Conservation (phyloP, 805 yeast genomes). For the Wickerhamiella kurtzmanii region DNA sequence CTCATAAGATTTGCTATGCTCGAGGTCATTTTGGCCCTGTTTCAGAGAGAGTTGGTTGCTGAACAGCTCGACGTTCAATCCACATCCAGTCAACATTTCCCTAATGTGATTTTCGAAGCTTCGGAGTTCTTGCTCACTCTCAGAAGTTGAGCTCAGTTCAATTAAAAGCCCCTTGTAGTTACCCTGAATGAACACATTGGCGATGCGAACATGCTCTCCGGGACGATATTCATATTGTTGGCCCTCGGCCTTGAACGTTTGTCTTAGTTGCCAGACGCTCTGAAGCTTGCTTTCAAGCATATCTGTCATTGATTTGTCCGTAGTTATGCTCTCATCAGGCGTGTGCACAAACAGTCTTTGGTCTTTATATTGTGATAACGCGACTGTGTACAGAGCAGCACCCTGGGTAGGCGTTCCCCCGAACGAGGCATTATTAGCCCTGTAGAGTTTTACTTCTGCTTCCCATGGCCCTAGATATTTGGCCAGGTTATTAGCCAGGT, state of each 20-base stretch:
- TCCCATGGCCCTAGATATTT: slow-evolving; percentile 50
- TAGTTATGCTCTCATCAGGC: slow-evolving; percentile 16
- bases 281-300: slow-evolving; percentile 46
- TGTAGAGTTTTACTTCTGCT: slow-evolving; percentile 52
- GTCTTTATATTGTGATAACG: slow-evolving; percentile 19
- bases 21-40: neutral
- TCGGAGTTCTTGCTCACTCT: slow-evolving; percentile 24
- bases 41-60: neutral
- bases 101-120: slow-evolving; percentile 10
- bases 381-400: slow-evolving; percentile 22
- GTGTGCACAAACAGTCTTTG: slow-evolving; percentile 22
- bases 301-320: slow-evolving; percentile 42
- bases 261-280: slow-evolving; percentile 57
- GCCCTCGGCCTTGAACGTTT: slow-evolving; percentile 63
- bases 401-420: slow-evolving; percentile 9
- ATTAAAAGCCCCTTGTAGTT: slow-evolving; percentile 56
- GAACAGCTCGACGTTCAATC: neutral
- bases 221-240: slow-evolving; percentile 39
- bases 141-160: slow-evolving; percentile 23
- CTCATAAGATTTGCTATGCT: neutral
- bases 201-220: slow-evolving; percentile 44
- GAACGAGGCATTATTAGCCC: slow-evolving; percentile 41
- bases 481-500: slow-evolving; percentile 54
- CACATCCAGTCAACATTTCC: slow-evolving; percentile 5
- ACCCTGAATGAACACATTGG: slow-evolving; percentile 65